Percentiles rank a stretch among this genome's conserved stretches.
phyloP scores from a whole-genome alignment of 176 grass and related monocot species.

The Musa schizocarpa region DNA sequence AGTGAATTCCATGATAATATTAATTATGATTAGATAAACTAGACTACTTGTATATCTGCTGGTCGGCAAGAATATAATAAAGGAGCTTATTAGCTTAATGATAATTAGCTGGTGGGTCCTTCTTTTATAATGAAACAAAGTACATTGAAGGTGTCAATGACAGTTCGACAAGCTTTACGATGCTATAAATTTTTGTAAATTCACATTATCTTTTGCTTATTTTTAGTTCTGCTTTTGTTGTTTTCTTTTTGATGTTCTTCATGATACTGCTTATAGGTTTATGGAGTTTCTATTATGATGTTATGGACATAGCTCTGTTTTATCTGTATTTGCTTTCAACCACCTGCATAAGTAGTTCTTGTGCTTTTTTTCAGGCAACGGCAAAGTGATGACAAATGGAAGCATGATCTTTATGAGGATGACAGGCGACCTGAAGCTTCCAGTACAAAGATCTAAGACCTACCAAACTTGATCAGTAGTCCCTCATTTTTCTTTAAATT shows the following conservation, averaged over 20 bases:
- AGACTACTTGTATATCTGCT: too few relatives aligned
- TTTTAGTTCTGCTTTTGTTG: neutral
- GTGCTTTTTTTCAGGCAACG: constrained; percentile 48
- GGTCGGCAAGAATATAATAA: too few relatives aligned
- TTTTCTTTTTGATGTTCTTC: neutral
- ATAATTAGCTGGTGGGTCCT: too few relatives aligned
- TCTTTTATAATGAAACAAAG: neutral
- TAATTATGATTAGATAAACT: too few relatives aligned
- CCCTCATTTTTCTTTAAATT: neutral
- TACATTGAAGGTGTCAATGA: neutral
- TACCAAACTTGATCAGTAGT: neutral
- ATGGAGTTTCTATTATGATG: neutral
- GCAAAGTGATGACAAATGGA: constrained; percentile 88
- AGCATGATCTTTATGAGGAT: constrained; percentile 84
- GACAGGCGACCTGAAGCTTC: constrained; percentile 42
- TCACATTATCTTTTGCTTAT: neutral
- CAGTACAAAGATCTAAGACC: constrained; percentile 35
- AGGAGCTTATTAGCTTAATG: too few relatives aligned
- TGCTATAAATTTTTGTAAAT: too few relatives aligned
- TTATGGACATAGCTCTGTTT: neutral
- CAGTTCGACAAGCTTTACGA: neutral
- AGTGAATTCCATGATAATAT: too few relatives aligned
- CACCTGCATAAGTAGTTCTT: neutral
- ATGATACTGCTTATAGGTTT: neutral
- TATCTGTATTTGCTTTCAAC: neutral